Evolutionary conservation across 768 basidiomycete species (phyloP), one percentile per base, ranked within the genome.

Genomic region (Mrakia blollopis): DNA sequence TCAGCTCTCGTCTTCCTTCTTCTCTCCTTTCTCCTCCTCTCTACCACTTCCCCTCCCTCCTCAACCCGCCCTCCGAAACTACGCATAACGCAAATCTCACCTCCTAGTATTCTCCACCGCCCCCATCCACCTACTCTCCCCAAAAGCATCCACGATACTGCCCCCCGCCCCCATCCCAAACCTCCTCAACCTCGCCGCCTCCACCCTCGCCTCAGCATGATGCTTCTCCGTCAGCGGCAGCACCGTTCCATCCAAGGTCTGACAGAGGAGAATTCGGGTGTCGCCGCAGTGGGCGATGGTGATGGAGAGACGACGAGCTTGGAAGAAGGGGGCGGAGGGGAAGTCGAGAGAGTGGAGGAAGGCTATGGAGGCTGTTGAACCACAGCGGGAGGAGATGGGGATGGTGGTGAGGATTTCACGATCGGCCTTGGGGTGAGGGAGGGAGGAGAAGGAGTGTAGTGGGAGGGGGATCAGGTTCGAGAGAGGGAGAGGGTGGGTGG

Each of bases 51-150:
- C 93, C 96, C 89, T 94, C 86, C 37, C 90, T 89, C 86, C 39
- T n/a, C 6, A 41, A 11, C 39, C 39, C 5, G 39, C 39, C 39
- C 39, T 41, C 39, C 6, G 39, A 41, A 41, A 6, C 6, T 41
- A 11, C 6, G 11, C 5, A 41, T 73, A 79, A 28, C 72, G 41
- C 52, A 80, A 41, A 41, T 11, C 80, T 81, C 80, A 92, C 91
- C 92, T 90, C 85, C 96, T 85, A 2, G 96, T 98, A 80, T 98
- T 98, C 41, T 90, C 92, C 47, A 98, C 85, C 5, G 90, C 92
- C 21, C 95, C 96, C 92, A 97, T 96, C 93, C 93, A 96, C 89
- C 95, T 86, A 41, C 90, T 89, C 86, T 98, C 95, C 10, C 96
- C 95, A 81, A 92, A 98, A 8, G 93, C 94, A 82, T 98, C 96